Percentiles rank a stretch among this genome's conserved stretches.
phyloP scores from a whole-genome alignment of 106 monocot species.

The Cymbidium sinense region DNA sequence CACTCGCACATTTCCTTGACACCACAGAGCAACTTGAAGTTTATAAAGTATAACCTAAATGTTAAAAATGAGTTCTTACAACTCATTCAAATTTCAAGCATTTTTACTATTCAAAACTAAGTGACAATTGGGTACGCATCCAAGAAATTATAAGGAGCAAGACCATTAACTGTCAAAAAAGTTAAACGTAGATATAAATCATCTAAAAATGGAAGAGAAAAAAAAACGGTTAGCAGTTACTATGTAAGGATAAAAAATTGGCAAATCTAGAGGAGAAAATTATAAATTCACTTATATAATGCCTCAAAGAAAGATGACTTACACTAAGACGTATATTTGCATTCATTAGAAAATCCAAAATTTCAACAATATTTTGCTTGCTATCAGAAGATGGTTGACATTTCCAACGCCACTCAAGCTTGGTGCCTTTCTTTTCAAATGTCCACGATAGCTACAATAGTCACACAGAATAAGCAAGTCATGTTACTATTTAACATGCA shows the following conservation, averaged over 20 bases:
- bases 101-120: not conserved
- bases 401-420: constrained; percentile 95
- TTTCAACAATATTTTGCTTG: constrained; percentile 59
- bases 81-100: not conserved
- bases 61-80: not conserved
- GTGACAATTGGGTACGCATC: not conserved
- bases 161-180: not conserved
- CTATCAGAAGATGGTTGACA: constrained; percentile 59
- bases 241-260: not conserved
- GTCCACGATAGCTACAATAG: constrained; percentile 74
- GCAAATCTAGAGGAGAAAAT: not conserved
- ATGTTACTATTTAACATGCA: not conserved
- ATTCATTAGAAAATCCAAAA: constrained; percentile 92
- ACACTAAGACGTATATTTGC: constrained; percentile 84
- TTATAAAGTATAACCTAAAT: not conserved
- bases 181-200: not conserved
- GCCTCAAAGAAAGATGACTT: constrained; percentile 15
- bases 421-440: constrained; percentile 77
- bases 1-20: too few relatives aligned
- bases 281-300: not conserved
- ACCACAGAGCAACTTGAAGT: not conserved
- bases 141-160: not conserved
- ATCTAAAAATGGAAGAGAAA: not conserved
- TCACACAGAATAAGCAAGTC: not conserved
- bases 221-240: not conserved